Conservation (phyloP, 331 rosid genomes). For the Cydonia oblonga region DNA sequence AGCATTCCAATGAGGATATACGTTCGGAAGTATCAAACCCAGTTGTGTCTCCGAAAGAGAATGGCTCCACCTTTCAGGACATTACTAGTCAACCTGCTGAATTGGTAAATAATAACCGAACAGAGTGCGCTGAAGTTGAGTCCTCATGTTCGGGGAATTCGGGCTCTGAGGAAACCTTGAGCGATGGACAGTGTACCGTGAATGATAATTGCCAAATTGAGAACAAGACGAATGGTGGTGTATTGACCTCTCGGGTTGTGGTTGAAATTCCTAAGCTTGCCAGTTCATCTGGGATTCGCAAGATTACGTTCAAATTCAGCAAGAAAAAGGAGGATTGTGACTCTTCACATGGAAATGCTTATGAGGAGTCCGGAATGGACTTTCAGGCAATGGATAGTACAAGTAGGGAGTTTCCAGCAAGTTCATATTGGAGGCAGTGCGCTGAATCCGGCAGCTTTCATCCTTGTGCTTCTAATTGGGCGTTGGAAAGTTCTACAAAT, state of each 20-base stretch:
- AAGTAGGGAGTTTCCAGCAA: conserved; percentile 19
- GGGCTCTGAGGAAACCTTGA: conserved; percentile 47
- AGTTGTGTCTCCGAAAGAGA: conserved; percentile 41
- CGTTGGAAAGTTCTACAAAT: conserved; percentile 53
- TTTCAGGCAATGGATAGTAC: conserved; percentile 23
- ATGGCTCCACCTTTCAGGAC: conserved; percentile 48
- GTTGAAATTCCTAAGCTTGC: conserved; percentile 69
- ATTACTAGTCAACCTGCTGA: conserved; percentile 66
- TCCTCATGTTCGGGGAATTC: conserved; percentile 52
- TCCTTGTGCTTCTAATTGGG: conserved; percentile 29
- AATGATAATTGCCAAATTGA: conserved; percentile 25
- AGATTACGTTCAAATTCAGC: conserved; percentile 80
- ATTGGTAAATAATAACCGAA: conserved; percentile 25
- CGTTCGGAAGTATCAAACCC: conserved; percentile 88
- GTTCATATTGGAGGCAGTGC: neutral
- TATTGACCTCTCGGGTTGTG: conserved; percentile 54
- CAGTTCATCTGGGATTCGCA: conserved; percentile 68
- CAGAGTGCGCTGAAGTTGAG: conserved; percentile 71
- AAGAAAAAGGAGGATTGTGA: conserved; percentile 47
- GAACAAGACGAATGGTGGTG: conserved; percentile 22
- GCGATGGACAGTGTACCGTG: conserved; percentile 32
- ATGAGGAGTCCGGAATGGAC: conserved; percentile 21
- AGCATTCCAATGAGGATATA: conserved; percentile 72
- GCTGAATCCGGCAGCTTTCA: conserved; percentile 24
- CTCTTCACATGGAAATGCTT: conserved; percentile 11